These are phyloP conservation scores for Nitzschia sp. DNA, from an alignment of 108 stramenopile genomes.

Conservation along the genomic window DNA sequence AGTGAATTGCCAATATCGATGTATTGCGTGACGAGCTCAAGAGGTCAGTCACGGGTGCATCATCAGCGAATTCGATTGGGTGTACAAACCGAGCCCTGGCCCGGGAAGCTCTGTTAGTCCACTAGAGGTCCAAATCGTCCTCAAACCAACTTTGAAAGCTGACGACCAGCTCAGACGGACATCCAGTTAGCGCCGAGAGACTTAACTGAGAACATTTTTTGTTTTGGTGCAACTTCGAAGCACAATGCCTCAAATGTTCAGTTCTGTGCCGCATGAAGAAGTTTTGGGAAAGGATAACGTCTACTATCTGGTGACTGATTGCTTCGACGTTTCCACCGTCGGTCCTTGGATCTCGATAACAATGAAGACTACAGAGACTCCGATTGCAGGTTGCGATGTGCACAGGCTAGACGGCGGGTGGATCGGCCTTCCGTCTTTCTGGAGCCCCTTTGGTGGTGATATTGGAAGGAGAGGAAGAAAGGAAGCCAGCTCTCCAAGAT, in stretches of 20 bases:
- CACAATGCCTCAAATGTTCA: conserved; percentile 84
- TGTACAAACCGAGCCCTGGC: conserved; percentile 5
- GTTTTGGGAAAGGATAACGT: conserved; percentile 18
- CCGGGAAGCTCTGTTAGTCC: conserved; percentile 7
- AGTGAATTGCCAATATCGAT: conserved; percentile 5
- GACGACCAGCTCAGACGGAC: conserved; percentile 53
- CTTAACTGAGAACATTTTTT: conserved; percentile 66
- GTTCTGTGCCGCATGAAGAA: conserved; percentile 13
- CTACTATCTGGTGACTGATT: conserved; percentile 49
- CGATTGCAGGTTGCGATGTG: conserved; percentile 66
- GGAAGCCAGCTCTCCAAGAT: background rate
- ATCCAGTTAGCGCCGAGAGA: conserved; percentile 71
- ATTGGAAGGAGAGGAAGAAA: conserved; percentile 39
- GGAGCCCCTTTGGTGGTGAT: conserved; percentile 62
- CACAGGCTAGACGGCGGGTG: conserved; percentile 64
- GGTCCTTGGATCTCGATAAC: conserved; percentile 78
- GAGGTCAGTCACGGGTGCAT: conserved; percentile 9
- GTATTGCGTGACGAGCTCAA: conserved; percentile 15
- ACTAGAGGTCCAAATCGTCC: conserved; percentile 46
- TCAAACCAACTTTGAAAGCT: conserved; percentile 47
- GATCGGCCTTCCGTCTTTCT: conserved; percentile 73
- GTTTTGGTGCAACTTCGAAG: conserved; percentile 62
- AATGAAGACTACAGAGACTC: conserved; percentile 60
- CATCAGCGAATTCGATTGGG: conserved; percentile 20
- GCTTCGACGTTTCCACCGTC: conserved; percentile 78